A percentile compares a stretch with the other conserved stretches of the same genome.
These are phyloP conservation scores for Aspergillus pseudotamarii DNA, from an alignment of 2,329 filamentous ascomycete species.

Conservation along the genomic window DNA sequence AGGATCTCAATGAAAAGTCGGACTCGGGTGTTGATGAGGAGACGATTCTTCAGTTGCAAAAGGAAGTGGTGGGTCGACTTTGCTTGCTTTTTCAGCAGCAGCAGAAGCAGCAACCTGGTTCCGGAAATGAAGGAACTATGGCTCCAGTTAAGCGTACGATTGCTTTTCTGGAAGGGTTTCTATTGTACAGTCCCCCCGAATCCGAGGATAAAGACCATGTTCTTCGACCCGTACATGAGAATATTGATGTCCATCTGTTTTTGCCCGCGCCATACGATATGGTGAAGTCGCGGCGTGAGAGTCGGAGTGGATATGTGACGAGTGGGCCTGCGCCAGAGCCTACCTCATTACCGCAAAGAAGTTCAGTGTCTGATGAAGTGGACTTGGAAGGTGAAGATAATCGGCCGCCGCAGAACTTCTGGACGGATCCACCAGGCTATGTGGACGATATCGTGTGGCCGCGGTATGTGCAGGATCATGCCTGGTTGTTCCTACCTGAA, in stretches of 20 bases:
- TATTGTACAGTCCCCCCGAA: conserved; percentile 67
- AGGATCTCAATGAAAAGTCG: conserved; percentile 60
- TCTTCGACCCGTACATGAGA: conserved; percentile 32
- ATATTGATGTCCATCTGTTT: conserved; percentile 76
- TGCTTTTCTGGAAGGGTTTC: conserved; percentile 84
- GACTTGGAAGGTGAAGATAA: conserved; percentile 36
- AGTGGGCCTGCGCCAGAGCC: conserved; percentile 42
- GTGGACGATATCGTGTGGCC: conserved; percentile 96
- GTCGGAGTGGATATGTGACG: conserved; percentile 51
- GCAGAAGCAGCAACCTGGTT: not conserved
- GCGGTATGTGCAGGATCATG: conserved; percentile 81
- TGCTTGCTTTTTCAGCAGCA: not conserved
- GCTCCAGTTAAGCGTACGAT: conserved; percentile 43
- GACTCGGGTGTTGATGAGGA: conserved; percentile 39
- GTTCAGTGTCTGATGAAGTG: conserved; percentile 14
- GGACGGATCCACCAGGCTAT: conserved; percentile 91
- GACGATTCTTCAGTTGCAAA: conserved; percentile 28
- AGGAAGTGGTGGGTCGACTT: conserved; percentile 26
- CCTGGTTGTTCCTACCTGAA: conserved; percentile 73
- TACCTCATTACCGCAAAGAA: conserved; percentile 7
- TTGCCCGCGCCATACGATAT: conserved; percentile 66
- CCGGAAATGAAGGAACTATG: not conserved
- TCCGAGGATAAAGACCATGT: conserved; percentile 27
- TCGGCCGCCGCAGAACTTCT: conserved; percentile 72
- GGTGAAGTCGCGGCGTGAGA: conserved; percentile 44